These are phyloP conservation scores for Sporothrix mexicana DNA, from an alignment of 2,329 filamentous ascomycete species.

Conservation along the genomic window DNA sequence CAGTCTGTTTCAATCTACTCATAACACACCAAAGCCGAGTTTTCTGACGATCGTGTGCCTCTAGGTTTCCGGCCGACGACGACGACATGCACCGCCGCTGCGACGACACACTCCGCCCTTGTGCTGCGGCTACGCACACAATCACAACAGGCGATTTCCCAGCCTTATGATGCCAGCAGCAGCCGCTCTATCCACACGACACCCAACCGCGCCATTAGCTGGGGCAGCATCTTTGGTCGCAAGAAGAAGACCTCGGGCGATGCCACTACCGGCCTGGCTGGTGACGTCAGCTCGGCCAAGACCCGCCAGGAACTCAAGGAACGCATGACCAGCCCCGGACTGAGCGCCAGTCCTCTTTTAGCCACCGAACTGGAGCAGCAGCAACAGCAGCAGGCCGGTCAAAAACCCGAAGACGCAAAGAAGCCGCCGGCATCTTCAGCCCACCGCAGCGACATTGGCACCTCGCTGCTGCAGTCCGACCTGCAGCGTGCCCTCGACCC, in stretches of 20 bases:
- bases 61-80: conserved; percentile 30
- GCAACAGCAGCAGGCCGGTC: conserved; percentile 48
- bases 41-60: background rate
- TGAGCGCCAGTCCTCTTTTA: conserved; percentile 63
- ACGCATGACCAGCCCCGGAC: conserved; percentile 52
- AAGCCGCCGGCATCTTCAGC: background rate
- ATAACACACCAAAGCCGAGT: too few species aligned
- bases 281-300: conserved; percentile 43
- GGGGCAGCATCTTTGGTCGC: conserved; percentile 39
- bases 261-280: conserved; percentile 36
- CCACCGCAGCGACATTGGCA: conserved; percentile 38
- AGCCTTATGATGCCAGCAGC: background rate
- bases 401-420: conserved; percentile 41
- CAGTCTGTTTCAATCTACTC: too few species aligned
- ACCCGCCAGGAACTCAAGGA: conserved; percentile 50
- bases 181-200: conserved; percentile 35
- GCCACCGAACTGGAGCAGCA: conserved; percentile 59
- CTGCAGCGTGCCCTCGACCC: conserved; percentile 75
- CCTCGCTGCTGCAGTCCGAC: conserved; percentile 53
- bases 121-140: conserved; percentile 26
- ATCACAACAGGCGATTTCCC: background rate
- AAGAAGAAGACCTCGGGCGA: conserved; percentile 39
- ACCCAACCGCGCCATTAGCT: conserved; percentile 32
- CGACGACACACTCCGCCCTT: conserved; percentile 22
- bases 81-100: conserved; percentile 22